Evolutionary conservation across 1,284 basidiomycete species (phyloP).

Genomic region (Ceratorhiza oryzae-sativae): DNA sequence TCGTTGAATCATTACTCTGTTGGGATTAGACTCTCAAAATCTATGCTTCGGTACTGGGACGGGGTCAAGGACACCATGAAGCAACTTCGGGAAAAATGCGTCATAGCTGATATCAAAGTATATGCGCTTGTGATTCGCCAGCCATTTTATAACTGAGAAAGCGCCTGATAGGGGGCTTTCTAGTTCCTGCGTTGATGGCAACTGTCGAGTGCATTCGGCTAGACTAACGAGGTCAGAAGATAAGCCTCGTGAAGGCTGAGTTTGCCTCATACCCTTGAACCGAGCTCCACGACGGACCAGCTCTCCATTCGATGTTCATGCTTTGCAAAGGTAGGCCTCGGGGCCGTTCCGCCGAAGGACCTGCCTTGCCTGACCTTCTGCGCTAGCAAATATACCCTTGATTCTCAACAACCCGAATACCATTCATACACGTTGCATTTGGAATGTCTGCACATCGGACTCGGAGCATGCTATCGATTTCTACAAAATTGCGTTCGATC

Average conservation of each 20-base stretch:
- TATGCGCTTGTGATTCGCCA: too few species aligned
- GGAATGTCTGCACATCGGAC: neutral
- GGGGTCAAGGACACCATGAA: neutral
- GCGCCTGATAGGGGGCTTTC: neutral
- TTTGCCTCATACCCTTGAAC: neutral
- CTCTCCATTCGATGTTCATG: neutral
- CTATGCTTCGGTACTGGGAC: too few species aligned
- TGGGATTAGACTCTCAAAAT: too few species aligned
- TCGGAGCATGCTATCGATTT: too few species aligned
- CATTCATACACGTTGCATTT: neutral
- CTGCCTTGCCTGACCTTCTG: neutral
- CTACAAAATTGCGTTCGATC: too few species aligned
- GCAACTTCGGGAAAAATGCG: neutral
- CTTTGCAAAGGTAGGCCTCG: neutral
- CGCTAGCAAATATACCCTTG: neutral
- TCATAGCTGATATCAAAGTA: too few species aligned
- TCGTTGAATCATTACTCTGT: too few species aligned
- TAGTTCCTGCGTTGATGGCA: neutral
- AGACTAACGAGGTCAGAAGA: neutral
- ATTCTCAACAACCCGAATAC: neutral
- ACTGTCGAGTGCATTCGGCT: neutral
- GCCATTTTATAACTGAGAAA: neutral
- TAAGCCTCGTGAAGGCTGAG: neutral
- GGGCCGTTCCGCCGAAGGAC: neutral
- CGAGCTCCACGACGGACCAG: neutral